phyloP scores from a whole-genome alignment of 495 filamentous ascomycete species.

The Trichoderma reesei region DNA sequence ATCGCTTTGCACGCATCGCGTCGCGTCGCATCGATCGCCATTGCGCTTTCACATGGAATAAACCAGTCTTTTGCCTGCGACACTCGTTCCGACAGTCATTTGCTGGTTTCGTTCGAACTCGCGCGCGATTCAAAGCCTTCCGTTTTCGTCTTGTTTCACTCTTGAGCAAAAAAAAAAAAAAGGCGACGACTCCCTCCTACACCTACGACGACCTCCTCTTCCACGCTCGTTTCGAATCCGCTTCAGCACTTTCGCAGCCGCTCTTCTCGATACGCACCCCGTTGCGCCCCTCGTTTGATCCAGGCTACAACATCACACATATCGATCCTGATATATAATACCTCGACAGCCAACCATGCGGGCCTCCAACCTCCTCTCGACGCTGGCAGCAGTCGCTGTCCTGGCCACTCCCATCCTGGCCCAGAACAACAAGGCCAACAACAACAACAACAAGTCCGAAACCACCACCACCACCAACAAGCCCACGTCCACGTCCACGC shows the following conservation, averaged over 20 bases:
- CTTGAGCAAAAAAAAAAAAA: no score
- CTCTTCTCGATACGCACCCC: no score
- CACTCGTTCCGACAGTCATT: background rate
- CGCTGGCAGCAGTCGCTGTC: background rate
- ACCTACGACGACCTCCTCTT: no score
- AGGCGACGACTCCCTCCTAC: no score
- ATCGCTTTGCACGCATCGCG: background rate
- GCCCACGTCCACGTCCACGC: background rate
- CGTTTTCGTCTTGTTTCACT: no score
- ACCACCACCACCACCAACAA: background rate
- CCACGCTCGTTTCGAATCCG: no score
- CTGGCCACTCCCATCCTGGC: constrained; percentile 1
- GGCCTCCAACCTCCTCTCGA: background rate
- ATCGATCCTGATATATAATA: background rate
- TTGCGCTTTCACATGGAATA: background rate
- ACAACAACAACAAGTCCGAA: background rate
- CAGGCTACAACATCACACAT: background rate
- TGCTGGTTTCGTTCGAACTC: background rate
- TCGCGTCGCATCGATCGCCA: background rate
- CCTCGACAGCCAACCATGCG: background rate
- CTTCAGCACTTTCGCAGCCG: no score
- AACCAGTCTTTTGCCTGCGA: background rate
- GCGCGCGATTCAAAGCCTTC: background rate
- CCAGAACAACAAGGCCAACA: background rate
- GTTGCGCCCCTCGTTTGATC: background rate